Evolutionary conservation across 768 basidiomycete species (phyloP), one percentile per base, ranked within the genome.

Genomic region (Boletellus emodensis): DNA sequence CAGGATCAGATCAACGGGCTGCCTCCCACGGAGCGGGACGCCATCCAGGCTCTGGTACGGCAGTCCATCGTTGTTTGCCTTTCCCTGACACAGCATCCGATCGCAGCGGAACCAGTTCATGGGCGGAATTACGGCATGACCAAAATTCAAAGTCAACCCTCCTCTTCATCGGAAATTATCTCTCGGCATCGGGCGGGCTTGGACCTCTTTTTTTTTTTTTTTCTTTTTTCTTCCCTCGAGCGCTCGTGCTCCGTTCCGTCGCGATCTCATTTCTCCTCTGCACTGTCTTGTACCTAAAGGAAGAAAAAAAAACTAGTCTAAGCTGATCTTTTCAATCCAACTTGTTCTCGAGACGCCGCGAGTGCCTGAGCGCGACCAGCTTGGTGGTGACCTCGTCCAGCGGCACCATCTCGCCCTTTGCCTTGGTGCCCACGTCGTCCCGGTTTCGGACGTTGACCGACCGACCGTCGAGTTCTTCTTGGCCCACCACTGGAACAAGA

Each of bases 401-500:
- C 11, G 85, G 75, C 40, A 84, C 73, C 66, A 84, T 86, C 69
- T 90, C 84, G 9, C 82, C 82, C 67, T 85, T 83, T 3, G 84
- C 77, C 69, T 97, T 95, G 48, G 79, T 86, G 18, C 90, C 92
- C 32, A 87, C 81, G 59, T 97, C 93, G 67, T 98, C 95, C 33
- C 96, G 84, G 69, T 97, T 98, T 52, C 95, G 83, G 15, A 98
- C 84, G 63, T 99, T 98, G 56, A 98, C 96, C 6, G 95, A 90
- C 37, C 79, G 80, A 39, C 78, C 75, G 52, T 92, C 86, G 48
- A 91, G 72, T 71, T 99, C 96, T 57, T 93, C 89, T 62, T 94
- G 86, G 26, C 96, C 96, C 48, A 98, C 95, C 52, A 98, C 95
- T 96, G 59, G 14, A 20, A 28, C 18, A 13, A 13, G 17, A 35